Evolutionary conservation across 345 rosid species (phyloP), one percentile per base, ranked within the genome.

Genomic region (Moringa oleifera): DNA sequence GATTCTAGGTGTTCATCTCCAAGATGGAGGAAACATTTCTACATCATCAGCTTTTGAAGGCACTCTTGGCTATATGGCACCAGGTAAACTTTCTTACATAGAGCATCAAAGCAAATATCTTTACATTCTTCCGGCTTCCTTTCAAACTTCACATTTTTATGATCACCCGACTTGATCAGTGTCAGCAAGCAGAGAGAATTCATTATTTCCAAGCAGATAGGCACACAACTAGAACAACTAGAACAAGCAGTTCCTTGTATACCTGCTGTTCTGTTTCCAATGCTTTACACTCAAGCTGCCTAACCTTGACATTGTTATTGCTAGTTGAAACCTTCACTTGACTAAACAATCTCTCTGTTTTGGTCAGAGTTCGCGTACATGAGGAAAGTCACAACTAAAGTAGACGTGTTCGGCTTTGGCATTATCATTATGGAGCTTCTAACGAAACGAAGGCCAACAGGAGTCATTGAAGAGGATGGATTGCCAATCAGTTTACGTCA

Each of bases 41-140:
- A 65, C 89, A 20, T 60, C 90, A 8, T 75, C 83, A 58, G 85
- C 89, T 36, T 89, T 92, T 63, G 65, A 85, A 66, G 98, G 96
- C 79, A 92, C 96, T 6, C 77, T 89, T 19, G 98, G 98, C 64
- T 92, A 92, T 82, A 57, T 92, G 75, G 98, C 96, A 66, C 98
- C 98, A 69, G 96, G 96, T 92, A 80, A 5, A 18, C 20, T 0
- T 47, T 18, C 18, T 60, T 60, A 8, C 51, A 15, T 23, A 28
- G 5, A 28, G 8, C 33, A n/a, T 28, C 8, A 8, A 3, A 2
- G 3, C 33, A 28, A 28, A 28, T 28, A 3, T 28, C 3, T 28
- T 28, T 28, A 28, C 8, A 8, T 28, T 8, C 8, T 28, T 28
- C 8, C 5, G 3, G 33, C 5, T 28, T 28, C 33, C 33, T 28